phyloP scores from a whole-genome alignment of 1,139 yeast genomes.

The Geotrichum histeridarum region DNA sequence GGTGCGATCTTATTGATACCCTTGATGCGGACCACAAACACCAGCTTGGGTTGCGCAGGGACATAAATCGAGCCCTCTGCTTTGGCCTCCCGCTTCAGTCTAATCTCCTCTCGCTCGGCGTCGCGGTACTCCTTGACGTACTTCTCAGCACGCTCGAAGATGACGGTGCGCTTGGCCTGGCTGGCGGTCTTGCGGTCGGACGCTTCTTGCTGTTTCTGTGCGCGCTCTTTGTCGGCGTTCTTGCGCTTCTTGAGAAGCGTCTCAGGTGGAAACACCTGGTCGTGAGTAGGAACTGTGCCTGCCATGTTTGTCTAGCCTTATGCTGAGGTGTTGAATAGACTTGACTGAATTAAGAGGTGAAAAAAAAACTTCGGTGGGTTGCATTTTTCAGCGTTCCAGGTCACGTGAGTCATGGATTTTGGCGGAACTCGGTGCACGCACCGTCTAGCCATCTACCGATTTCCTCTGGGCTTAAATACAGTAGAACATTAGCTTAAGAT shows the following conservation, averaged over 20 bases:
- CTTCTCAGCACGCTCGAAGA: slow-evolving; percentile 96
- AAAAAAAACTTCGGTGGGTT: not conserved
- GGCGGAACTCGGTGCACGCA: no score
- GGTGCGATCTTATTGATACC: slow-evolving; percentile 99
- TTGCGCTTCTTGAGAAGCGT: slow-evolving; percentile 90
- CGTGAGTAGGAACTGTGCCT: slow-evolving; percentile 31
- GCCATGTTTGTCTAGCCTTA: not conserved
- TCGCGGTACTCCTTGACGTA: slow-evolving; percentile 95
- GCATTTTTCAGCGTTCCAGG: not conserved
- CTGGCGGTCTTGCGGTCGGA: slow-evolving; percentile 70
- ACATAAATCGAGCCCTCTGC: slow-evolving; percentile 78
- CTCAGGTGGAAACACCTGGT: slow-evolving; percentile 63
- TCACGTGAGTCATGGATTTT: not conserved
- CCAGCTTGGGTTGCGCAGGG: slow-evolving; percentile 94
- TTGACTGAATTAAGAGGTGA: not conserved
- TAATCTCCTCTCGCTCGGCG: slow-evolving; percentile 87
- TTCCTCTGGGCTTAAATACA: no score
- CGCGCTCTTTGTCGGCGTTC: slow-evolving; percentile 54
- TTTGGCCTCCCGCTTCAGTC: slow-evolving; percentile 94
- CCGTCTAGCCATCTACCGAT: no score
- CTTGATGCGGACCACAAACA: slow-evolving; percentile 97
- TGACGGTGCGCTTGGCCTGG: slow-evolving; percentile 71
- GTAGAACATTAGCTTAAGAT: no score
- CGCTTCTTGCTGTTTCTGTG: slow-evolving; percentile 48
- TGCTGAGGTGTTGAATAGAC: no score